phyloP scores from a whole-genome alignment of 1,284 basidiomycete genomes.

The Cryptococcus sp. region DNA sequence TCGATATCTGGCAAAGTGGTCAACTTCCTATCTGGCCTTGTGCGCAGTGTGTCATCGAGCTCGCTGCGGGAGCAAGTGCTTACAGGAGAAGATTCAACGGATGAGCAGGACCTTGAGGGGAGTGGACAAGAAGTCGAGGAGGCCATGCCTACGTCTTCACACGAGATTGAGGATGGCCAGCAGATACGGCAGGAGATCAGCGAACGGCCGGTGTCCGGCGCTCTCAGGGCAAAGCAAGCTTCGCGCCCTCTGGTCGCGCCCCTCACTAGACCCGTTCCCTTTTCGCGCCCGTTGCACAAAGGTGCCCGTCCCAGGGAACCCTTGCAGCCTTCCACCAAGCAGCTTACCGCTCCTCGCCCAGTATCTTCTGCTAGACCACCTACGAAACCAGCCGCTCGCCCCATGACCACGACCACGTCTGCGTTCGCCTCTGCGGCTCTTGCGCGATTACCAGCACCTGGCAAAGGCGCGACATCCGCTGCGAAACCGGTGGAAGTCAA shows the following conservation, averaged over 20 bases:
- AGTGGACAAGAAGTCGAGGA: too few relatives aligned
- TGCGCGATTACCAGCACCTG: constrained; percentile 32
- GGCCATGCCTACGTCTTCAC: too few relatives aligned
- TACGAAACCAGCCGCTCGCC: constrained; percentile 2
- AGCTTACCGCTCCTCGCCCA: neutral
- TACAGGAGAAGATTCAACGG: too few relatives aligned
- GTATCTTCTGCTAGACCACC: neutral
- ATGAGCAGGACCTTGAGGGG: too few relatives aligned
- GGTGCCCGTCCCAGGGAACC: neutral
- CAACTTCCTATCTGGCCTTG: constrained; percentile 14
- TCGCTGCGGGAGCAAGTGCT: neutral
- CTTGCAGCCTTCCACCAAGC: neutral
- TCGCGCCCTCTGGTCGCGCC: neutral
- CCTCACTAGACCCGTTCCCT: constrained; percentile 16
- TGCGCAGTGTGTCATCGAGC: constrained; percentile 1
- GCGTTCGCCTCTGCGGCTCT: constrained; percentile 35
- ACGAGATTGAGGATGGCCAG: too few relatives aligned
- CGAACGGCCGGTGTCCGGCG: too few relatives aligned
- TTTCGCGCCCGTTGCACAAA: constrained; percentile 11
- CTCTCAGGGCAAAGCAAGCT: too few relatives aligned
- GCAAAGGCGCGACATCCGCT: constrained; percentile 21
- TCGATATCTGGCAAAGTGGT: constrained; percentile 18
- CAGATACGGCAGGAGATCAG: too few relatives aligned
- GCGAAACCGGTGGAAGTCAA: constrained; percentile 23
- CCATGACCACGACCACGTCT: constrained; percentile 15